Percentiles rank a stretch among this genome's conserved stretches.
phyloP scores from a whole-genome alignment of 768 basidiomycete species.

The Agrocybe pediades region DNA sequence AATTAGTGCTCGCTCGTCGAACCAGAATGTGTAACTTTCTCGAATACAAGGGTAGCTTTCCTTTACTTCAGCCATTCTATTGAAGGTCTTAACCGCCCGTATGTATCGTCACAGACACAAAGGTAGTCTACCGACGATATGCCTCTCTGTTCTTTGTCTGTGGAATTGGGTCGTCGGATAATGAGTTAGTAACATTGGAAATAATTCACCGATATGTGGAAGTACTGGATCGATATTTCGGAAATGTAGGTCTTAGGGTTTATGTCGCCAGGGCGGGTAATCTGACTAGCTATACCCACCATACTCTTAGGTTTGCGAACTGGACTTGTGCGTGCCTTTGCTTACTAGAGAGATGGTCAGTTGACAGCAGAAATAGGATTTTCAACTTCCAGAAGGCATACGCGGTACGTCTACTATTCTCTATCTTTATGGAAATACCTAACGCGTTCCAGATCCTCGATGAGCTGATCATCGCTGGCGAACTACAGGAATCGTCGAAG shows the following conservation, averaged over 20 bases:
- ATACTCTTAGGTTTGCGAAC: conserved; percentile 76
- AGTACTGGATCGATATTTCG: conserved; percentile 91
- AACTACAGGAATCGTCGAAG: conserved; percentile 97
- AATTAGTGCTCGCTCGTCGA: conserved; percentile 91
- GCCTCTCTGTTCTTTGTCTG: conserved; percentile 97
- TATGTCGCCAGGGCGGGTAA: not conserved
- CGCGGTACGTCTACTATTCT: conserved; percentile 52
- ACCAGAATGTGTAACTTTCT: conserved; percentile 99
- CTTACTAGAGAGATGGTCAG: conserved; percentile 11
- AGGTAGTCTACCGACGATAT: conserved; percentile 96
- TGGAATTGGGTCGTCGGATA: conserved; percentile 84
- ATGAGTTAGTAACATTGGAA: conserved; percentile 92
- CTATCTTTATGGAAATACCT: conserved; percentile 3
- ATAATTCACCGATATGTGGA: conserved; percentile 96
- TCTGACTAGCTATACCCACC: conserved; percentile 15
- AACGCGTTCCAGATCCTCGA: conserved; percentile 68
- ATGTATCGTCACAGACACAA: conserved; percentile 63
- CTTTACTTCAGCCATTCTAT: not conserved
- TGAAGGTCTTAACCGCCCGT: not conserved
- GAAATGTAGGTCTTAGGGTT: conserved; percentile 64
- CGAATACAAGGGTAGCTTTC: conserved; percentile 89
- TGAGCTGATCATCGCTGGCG: conserved; percentile 95
- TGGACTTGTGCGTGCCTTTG: conserved; percentile 78
- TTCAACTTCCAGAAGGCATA: conserved; percentile 99
- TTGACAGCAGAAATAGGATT: conserved; percentile 56